phyloP scores from a whole-genome alignment of 2,329 filamentous ascomycete species.

The Pleochaeta shiraiana region DNA sequence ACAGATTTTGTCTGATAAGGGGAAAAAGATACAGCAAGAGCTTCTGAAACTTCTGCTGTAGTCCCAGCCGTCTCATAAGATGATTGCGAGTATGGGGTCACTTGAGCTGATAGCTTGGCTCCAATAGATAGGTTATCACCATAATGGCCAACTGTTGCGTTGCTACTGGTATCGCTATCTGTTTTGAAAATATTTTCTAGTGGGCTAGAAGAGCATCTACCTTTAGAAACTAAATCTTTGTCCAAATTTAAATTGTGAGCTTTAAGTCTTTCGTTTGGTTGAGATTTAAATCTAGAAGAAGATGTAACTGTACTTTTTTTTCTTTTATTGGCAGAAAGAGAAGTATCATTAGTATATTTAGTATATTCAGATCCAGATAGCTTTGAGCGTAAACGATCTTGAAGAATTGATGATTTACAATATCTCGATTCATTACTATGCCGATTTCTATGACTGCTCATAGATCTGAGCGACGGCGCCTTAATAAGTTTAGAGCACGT shows the following conservation, averaged over 20 bases:
- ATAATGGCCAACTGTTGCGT: too few species aligned
- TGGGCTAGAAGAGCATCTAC: too few species aligned
- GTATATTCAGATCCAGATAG: conserved; percentile 15
- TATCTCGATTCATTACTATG: too few species aligned
- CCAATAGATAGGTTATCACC: too few species aligned
- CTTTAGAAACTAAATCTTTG: conserved; percentile 7
- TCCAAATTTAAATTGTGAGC: conserved; percentile 25
- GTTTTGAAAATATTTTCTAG: too few species aligned
- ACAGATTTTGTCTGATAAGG: conserved; percentile 43
- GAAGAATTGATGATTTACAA: too few species aligned
- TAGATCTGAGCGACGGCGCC: conserved; percentile 35
- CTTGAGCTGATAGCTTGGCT: conserved; percentile 30
- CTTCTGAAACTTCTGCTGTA: conserved; percentile 37
- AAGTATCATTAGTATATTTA: conserved; percentile 35
- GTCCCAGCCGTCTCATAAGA: conserved; percentile 40
- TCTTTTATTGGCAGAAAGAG: conserved; percentile 32
- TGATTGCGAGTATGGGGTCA: conserved; percentile 38
- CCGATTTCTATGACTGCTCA: conserved; percentile 34
- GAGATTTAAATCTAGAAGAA: conserved; percentile 31
- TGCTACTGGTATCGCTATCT: too few species aligned
- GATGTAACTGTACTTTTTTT: conserved; percentile 33
- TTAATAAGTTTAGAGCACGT: conserved; percentile 26
- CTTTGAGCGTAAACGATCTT: too few species aligned
- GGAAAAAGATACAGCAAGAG: conserved; percentile 37
- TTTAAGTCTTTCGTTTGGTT: conserved; percentile 35